Evolutionary conservation across 352 stramenopile species (phyloP), one percentile per base, ranked within the genome.

Genomic region (Lagenidium giganteum): DNA sequence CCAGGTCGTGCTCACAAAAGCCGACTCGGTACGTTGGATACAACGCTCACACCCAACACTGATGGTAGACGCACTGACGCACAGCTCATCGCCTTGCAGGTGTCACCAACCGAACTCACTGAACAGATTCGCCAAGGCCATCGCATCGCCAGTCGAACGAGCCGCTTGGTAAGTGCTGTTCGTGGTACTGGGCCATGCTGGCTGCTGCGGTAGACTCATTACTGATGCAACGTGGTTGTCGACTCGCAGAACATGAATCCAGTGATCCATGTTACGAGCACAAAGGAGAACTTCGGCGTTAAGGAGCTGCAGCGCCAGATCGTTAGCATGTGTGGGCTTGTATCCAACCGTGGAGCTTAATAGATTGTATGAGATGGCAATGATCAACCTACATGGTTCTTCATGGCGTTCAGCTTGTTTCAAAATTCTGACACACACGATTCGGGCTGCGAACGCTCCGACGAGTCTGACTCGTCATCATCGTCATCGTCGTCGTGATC

Each of bases 1-100:
- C 59, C 84, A 95, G 41, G 66, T 96, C 18, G 81, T 97, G 24
- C 83, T 97, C 43, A 97, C 87, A 11, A 97, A 97, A 56, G 79
- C 71, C 8, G 87, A 97, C 54, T 45, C 75, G 9, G 62, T 77
- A 14, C 20, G 50, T 22, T 22, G 12, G 17, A n/a, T n/a, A n/a
- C n/a, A n/a, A n/a, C n/a, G n/a, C n/a, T n/a, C n/a, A n/a, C n/a
- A n/a, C n/a, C n/a, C n/a, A n/a, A n/a, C n/a, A n/a, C n/a, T n/a
- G n/a, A n/a, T n/a, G n/a, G n/a, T n/a, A n/a, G n/a, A n/a, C n/a
- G n/a, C n/a, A 29, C 13, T 46, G 4, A 12, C n/a, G 4, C 2
- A 35, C 25, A 43, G 31, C 42, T n/a, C n/a, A n/a, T n/a, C n/a
- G n/a, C n/a, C n/a, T n/a, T n/a, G n/a, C 27, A 66, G 57, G 38